A percentile compares a stretch with the other conserved stretches of the same genome.
These are phyloP conservation scores for Hortiboletus rubellus DNA, from an alignment of 1,284 basidiomycete species.

Conservation along the genomic window DNA sequence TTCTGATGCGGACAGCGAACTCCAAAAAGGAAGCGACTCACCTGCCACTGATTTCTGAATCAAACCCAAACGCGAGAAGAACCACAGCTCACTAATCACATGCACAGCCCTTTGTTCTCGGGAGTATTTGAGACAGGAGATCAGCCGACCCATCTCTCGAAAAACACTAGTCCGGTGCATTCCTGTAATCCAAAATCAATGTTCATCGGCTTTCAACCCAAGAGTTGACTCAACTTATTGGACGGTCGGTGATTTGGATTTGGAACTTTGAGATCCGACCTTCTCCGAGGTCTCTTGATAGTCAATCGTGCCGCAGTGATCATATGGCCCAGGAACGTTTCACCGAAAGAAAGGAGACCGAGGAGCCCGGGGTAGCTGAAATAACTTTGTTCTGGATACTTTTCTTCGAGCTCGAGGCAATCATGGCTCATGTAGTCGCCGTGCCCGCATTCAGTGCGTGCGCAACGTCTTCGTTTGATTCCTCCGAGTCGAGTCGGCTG, in stretches of 20 bases:
- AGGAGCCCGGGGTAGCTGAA: neutral
- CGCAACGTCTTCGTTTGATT: neutral
- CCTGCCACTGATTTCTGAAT: neutral
- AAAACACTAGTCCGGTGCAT: too few species aligned
- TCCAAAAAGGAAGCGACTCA: neutral
- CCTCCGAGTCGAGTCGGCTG: too few species aligned
- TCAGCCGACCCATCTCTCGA: neutral
- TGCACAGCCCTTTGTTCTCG: neutral
- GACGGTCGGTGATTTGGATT: neutral
- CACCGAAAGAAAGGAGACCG: neutral
- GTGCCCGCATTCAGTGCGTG: neutral
- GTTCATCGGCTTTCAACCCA: neutral
- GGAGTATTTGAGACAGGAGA: neutral
- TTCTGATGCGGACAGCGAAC: neutral
- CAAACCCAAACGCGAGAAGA: neutral
- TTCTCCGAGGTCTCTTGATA: neutral
- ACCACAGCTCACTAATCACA: conserved; percentile 7
- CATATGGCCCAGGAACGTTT: neutral
- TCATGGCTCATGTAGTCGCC: neutral
- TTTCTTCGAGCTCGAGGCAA: too few species aligned
- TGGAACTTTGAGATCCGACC: neutral
- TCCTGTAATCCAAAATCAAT: neutral
- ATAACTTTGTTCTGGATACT: neutral
- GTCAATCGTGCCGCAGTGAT: neutral
- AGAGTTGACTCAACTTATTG: neutral